Conservation (phyloP, 2,329 filamentous ascomycete genomes). For the Penicillium thymicola region DNA sequence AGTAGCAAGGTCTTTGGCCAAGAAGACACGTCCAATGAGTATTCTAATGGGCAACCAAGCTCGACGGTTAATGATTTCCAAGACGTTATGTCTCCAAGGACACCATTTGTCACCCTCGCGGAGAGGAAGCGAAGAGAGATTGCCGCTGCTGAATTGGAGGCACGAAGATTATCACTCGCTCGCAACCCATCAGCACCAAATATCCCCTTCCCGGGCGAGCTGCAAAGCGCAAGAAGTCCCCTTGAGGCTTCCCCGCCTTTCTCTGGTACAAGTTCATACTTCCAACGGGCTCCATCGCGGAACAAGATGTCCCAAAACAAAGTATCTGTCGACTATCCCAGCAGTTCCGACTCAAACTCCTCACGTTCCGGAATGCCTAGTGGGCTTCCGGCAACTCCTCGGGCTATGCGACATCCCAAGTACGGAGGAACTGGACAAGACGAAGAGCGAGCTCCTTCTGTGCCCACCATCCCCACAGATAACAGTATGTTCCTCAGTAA, state of each 20-base stretch:
- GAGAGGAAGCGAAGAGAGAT: slow-evolving; percentile 69
- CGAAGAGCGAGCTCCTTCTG: slow-evolving; percentile 50
- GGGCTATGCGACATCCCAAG: slow-evolving; percentile 79
- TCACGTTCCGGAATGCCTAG: slow-evolving; percentile 53
- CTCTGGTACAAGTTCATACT: slow-evolving; percentile 30
- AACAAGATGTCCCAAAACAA: slow-evolving; percentile 35
- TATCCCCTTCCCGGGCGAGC: slow-evolving; percentile 70
- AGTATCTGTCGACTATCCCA: slow-evolving; percentile 39
- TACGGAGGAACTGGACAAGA: slow-evolving; percentile 50
- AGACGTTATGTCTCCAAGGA: slow-evolving; percentile 21
- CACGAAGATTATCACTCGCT: slow-evolving; percentile 78
- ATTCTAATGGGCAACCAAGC: slow-evolving; percentile 7
- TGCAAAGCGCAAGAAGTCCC: slow-evolving; percentile 40
- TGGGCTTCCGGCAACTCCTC: slow-evolving; percentile 84
- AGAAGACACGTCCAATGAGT: slow-evolving; percentile 2
- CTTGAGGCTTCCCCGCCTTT: slow-evolving; percentile 45
- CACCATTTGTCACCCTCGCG: slow-evolving; percentile 46
- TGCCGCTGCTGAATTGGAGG: slow-evolving; percentile 81
- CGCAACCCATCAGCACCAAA: slow-evolving; percentile 73
- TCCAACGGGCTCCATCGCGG: slow-evolving; percentile 32
- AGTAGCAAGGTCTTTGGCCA: slow-evolving; percentile 12
- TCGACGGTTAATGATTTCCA: slow-evolving; percentile 22
- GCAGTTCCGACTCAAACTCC: slow-evolving; percentile 40
- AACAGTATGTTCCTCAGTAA: slow-evolving; percentile 37
- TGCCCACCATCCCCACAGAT: slow-evolving; percentile 55